Percentiles rank a stretch among this genome's conserved stretches.
Conservation (phyloP, 306 rosid genomes). For the Castanospermum australe region DNA sequence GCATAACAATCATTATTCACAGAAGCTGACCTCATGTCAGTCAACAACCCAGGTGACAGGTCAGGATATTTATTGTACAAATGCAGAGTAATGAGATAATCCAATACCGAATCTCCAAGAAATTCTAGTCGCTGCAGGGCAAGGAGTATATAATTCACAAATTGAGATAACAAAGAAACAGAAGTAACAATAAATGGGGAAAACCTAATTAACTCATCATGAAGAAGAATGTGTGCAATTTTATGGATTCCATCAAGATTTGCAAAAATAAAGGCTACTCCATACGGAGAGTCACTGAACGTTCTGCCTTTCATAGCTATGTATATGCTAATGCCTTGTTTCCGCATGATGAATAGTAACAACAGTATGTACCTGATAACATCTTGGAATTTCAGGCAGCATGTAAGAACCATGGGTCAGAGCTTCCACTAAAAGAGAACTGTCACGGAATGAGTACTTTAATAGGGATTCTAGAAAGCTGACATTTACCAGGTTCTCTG, state of each 20-base stretch:
- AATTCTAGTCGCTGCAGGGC: slow-evolving; percentile 71
- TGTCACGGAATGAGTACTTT: slow-evolving; percentile 60
- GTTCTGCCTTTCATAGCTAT: not conserved
- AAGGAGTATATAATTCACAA: slow-evolving; percentile 16
- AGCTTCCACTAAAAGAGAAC: slow-evolving; percentile 76
- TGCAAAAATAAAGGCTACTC: not conserved
- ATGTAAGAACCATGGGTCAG: slow-evolving; percentile 90
- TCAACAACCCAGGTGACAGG: slow-evolving; percentile 64
- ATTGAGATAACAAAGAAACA: not conserved
- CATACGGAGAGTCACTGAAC: not conserved
- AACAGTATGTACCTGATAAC: slow-evolving; percentile 71
- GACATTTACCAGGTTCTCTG: slow-evolving; percentile 52
- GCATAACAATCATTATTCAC: slow-evolving; percentile 83
- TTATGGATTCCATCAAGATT: not conserved
- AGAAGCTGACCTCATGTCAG: slow-evolving; percentile 79
- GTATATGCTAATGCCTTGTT: not conserved
- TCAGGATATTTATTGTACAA: slow-evolving; percentile 58
- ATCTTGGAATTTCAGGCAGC: slow-evolving; percentile 79
- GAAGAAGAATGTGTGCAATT: not conserved
- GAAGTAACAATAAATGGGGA: not conserved
- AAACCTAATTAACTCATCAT: not conserved
- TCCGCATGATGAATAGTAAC: not conserved
- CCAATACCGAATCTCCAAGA: slow-evolving; percentile 75
- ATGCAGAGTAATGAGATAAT: slow-evolving; percentile 66
- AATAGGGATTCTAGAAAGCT: slow-evolving; percentile 47